These are phyloP conservation scores for Neofusicoccum sp. DNA, from an alignment of 2,329 filamentous ascomycete species.

Conservation along the genomic window DNA sequence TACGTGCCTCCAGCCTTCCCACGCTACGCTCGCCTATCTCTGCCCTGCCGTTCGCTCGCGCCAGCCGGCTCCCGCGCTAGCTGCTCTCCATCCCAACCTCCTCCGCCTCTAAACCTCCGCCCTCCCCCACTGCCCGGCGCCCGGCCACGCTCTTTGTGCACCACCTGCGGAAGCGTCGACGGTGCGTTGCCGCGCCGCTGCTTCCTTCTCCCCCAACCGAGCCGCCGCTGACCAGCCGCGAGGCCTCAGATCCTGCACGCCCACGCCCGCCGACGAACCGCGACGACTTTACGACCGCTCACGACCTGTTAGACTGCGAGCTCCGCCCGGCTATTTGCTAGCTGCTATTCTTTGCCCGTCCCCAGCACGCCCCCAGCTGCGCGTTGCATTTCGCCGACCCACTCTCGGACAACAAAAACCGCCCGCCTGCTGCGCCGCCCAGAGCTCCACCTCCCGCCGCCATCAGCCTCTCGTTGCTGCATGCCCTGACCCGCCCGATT, in stretches of 20 bases:
- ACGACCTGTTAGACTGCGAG: slow-evolving; percentile 17
- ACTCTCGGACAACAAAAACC: slow-evolving; percentile 16
- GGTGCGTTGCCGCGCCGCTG: slow-evolving; percentile 10
- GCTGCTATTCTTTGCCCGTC: slow-evolving; percentile 16
- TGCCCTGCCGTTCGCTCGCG: slow-evolving; percentile 26
- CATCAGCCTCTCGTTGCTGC: slow-evolving; percentile 17
- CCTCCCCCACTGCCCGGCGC: slow-evolving; percentile 31
- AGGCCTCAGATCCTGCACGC: slow-evolving; percentile 14
- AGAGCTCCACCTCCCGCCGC: slow-evolving; percentile 10
- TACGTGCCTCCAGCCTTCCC: slow-evolving; percentile 13
- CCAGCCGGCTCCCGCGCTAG: slow-evolving; percentile 29
- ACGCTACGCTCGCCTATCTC: slow-evolving; percentile 35
- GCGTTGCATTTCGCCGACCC: slow-evolving; percentile 10
- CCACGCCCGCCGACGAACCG: neutral
- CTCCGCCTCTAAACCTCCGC: slow-evolving; percentile 31
- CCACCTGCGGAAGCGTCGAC: slow-evolving; percentile 22
- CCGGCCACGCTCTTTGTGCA: slow-evolving; percentile 24
- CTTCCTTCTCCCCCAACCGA: neutral
- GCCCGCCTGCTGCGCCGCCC: slow-evolving; percentile 14
- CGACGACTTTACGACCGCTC: slow-evolving; percentile 19
- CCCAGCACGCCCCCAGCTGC: slow-evolving; percentile 14
- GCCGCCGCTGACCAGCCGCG: slow-evolving; percentile 4
- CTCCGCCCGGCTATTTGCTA: slow-evolving; percentile 14
- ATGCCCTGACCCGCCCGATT: slow-evolving; percentile 24
- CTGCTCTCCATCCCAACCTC: slow-evolving; percentile 41